These are phyloP conservation scores for Pyronema domesticum DNA, from an alignment of 495 filamentous ascomycete species.

Conservation along the genomic window DNA sequence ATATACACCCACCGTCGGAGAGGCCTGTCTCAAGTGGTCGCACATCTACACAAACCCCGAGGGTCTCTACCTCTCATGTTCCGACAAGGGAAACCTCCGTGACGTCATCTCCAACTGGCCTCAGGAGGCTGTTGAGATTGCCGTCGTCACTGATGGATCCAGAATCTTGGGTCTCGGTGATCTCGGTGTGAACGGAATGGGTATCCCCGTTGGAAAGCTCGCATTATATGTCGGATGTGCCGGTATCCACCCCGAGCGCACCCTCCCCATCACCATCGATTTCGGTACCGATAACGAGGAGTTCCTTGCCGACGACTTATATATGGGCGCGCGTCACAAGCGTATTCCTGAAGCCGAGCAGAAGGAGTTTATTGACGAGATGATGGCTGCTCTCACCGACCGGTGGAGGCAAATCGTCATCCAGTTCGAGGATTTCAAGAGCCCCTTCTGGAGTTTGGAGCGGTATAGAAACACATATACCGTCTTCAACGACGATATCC, in stretches of 20 bases:
- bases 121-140: constrained; percentile 65
- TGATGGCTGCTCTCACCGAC: constrained; percentile 82
- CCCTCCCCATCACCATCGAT: constrained; percentile 81
- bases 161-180: constrained; percentile 92
- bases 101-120: constrained; percentile 63
- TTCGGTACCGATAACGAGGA: constrained; percentile 79
- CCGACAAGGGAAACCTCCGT: constrained; percentile 54
- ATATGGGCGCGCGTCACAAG: constrained; percentile 72
- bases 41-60: constrained; percentile 91
- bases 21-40: constrained; percentile 89
- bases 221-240: constrained; percentile 90
- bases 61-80: constrained; percentile 65
- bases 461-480: constrained; percentile 74
- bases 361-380: constrained; percentile 86
- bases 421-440: constrained; percentile 98
- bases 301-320: constrained; percentile 79
- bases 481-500: constrained; percentile 97
- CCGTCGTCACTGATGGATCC: constrained; percentile 91
- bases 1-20: constrained; percentile 93
- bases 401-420: constrained; percentile 81
- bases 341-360: constrained; percentile 68
- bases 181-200: constrained; percentile 92
- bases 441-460: constrained; percentile 84
- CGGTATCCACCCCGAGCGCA: constrained; percentile 81
- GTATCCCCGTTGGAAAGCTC: constrained; percentile 91